Conservation (phyloP, 2,329 filamentous ascomycete genomes). For the Setomelanomma holmii region DNA sequence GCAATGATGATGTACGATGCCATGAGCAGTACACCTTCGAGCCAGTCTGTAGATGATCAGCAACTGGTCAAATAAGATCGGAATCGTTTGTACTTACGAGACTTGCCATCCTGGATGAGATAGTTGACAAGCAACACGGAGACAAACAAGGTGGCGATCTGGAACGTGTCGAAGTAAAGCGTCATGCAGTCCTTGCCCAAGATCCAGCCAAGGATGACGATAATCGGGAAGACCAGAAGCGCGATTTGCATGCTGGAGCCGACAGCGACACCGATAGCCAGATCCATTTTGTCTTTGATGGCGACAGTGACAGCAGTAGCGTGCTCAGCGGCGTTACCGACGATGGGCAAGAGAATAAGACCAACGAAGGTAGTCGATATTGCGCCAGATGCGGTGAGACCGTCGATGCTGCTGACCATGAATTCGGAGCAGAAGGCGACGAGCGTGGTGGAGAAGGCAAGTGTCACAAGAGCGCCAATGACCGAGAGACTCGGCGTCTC, state of each 20-base stretch:
- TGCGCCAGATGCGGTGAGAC: slow-evolving; percentile 56
- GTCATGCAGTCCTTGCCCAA: slow-evolving; percentile 69
- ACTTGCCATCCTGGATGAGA: slow-evolving; percentile 67
- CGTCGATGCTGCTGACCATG: slow-evolving; percentile 67
- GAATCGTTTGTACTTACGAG: slow-evolving; percentile 40
- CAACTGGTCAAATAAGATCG: not conserved
- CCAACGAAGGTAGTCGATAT: slow-evolving; percentile 69
- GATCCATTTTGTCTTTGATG: slow-evolving; percentile 72
- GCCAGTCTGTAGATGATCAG: slow-evolving; percentile 56
- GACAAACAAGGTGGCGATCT: slow-evolving; percentile 72
- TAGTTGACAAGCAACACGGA: slow-evolving; percentile 66
- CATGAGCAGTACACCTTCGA: slow-evolving; percentile 68
- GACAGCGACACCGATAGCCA: slow-evolving; percentile 71
- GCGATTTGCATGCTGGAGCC: slow-evolving; percentile 72
- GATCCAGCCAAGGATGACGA: slow-evolving; percentile 68
- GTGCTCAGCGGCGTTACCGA: slow-evolving; percentile 71
- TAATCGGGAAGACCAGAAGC: slow-evolving; percentile 66
- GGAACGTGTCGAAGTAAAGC: slow-evolving; percentile 86
- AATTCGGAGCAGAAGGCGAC: slow-evolving; percentile 79
- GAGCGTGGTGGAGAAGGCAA: slow-evolving; percentile 75
- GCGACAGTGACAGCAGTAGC: slow-evolving; percentile 68
- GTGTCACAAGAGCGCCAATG: slow-evolving; percentile 72
- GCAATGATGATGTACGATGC: slow-evolving; percentile 69
- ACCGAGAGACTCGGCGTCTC: slow-evolving; percentile 78
- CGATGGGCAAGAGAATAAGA: slow-evolving; percentile 69